These are phyloP conservation scores for Phylloporus scabripes DNA, from an alignment of 768 basidiomycete genomes.

Conservation along the genomic window DNA sequence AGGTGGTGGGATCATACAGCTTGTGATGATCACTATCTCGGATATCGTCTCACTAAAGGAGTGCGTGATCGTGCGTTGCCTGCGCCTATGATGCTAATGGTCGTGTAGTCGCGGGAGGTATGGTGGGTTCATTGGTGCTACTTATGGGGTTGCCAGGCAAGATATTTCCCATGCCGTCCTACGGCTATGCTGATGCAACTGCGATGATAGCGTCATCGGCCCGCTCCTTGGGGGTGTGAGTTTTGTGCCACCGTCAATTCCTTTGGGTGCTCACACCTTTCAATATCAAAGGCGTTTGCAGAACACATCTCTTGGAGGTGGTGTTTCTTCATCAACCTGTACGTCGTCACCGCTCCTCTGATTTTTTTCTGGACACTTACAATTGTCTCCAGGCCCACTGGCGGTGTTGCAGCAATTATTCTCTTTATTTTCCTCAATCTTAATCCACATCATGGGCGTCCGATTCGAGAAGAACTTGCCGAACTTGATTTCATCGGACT, in stretches of 20 bases:
- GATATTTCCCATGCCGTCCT: neutral
- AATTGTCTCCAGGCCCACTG: conserved; percentile 53
- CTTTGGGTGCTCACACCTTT: conserved; percentile 1
- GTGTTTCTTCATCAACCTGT: conserved; percentile 81
- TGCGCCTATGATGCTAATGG: neutral
- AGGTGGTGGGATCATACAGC: conserved; percentile 70
- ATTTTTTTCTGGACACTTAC: neutral
- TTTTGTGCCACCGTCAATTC: neutral
- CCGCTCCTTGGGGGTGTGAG: conserved; percentile 77
- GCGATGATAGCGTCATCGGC: conserved; percentile 50
- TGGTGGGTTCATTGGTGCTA: conserved; percentile 65
- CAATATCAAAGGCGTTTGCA: conserved; percentile 49
- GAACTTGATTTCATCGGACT: conserved; percentile 75
- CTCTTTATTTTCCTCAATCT: conserved; percentile 74
- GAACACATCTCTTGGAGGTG: conserved; percentile 79
- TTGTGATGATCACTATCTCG: conserved; percentile 70
- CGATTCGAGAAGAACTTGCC: conserved; percentile 50
- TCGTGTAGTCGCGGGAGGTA: conserved; percentile 64
- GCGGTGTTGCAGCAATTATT: conserved; percentile 54
- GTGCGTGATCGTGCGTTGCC: conserved; percentile 34
- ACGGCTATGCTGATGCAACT: neutral
- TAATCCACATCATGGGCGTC: conserved; percentile 63
- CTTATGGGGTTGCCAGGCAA: conserved; percentile 64
- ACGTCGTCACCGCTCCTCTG: conserved; percentile 13
- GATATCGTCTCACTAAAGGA: conserved; percentile 79